Evolutionary conservation across 2,329 filamentous ascomycete genomes (phyloP), one percentile per base, ranked within the genome.

Genomic region (Didymella lethalis): DNA sequence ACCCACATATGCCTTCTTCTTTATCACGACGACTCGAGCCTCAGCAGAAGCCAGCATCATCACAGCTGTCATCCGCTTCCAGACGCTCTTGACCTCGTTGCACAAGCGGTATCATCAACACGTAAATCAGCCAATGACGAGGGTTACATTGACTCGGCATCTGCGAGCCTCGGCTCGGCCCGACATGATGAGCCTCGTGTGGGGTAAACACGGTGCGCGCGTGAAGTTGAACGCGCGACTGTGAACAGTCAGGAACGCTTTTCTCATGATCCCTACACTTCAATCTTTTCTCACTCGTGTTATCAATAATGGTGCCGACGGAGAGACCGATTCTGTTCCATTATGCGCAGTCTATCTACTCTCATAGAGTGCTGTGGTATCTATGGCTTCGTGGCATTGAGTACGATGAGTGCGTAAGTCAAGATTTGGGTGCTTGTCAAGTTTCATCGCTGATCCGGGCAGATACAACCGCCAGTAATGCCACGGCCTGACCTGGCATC

Each of bases 361-460:
- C 87, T 7, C 82, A 82, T 54, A 80, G 88, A 59, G 75, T 91
- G 28, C 76, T 84, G 26, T 91, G 88, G 88, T 92, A 92, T 71
- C 80, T 92, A 12, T 80, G 82, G 38, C 82, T 92, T 3, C 84
- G 89, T 41, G 83, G 83, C 26, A 89, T 92, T 45, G 81, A 84
- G 0, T 90, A 88, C 68, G 82, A 81, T 48, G 83, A 91, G 86
- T 91, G 88, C 67, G 87, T 90, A 80, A 74, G 84, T 80, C 3
- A 18, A 20, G n/a, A 11, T 20, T 4, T 18, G 1, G 10, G 12
- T 14, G 3, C 31, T 11, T 32, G 12, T 11, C 14, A 32, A 2
- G 12, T 32, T 16, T 4, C 1, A 32, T 32, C 23, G 32, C 34
- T 59, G n/a, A 59, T 23, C 25, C 3, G n/a, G 11, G 4, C 60